phyloP scores from a whole-genome alignment of 73 alveolate species.

The Paramecium sexaurelia region DNA sequence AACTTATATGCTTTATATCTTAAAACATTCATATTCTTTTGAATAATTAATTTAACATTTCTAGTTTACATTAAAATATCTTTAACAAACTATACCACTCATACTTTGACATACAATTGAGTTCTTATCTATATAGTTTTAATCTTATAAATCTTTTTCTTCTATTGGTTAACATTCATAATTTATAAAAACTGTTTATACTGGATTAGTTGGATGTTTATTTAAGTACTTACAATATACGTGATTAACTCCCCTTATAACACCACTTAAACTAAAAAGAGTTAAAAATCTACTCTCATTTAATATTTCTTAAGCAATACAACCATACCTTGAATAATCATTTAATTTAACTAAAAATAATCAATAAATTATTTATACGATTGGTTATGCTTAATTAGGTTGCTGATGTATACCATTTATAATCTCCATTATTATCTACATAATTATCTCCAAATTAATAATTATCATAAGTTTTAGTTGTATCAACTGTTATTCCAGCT shows the following conservation, averaged over 20 bases:
- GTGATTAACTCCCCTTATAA: constrained; percentile 15
- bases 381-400: neutral
- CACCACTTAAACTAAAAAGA: neutral
- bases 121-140: neutral
- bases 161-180: neutral
- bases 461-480: neutral
- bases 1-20: neutral
- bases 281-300: neutral
- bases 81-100: neutral
- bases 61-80: neutral
- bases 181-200: neutral
- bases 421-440: neutral
- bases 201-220: neutral
- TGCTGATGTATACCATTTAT: neutral
- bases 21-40: neutral
- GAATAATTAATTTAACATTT: neutral
- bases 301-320: constrained; percentile 29
- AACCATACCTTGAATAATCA: constrained; percentile 21
- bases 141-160: neutral
- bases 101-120: neutral
- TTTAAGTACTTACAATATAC: constrained; percentile 20
- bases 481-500: neutral
- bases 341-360: neutral
- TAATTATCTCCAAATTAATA: neutral
- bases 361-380: neutral